These are phyloP conservation scores for Brassica incana DNA, from an alignment of 345 rosid species.

Conservation along the genomic window DNA sequence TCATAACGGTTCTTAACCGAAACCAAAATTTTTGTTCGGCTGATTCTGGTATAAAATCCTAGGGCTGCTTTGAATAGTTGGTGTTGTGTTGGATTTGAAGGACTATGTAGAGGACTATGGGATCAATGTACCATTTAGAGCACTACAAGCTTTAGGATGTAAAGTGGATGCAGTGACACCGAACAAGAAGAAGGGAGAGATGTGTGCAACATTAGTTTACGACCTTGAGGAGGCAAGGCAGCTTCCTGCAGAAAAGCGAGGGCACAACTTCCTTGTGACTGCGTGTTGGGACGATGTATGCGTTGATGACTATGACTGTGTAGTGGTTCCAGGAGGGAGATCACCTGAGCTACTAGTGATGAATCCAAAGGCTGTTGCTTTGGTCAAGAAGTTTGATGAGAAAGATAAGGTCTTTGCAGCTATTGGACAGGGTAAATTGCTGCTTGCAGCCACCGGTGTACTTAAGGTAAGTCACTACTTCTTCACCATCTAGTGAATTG, in stretches of 20 bases:
- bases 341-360: conserved; percentile 52
- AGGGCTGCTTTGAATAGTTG: not conserved
- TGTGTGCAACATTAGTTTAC: conserved; percentile 46
- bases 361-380: conserved; percentile 43
- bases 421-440: conserved; percentile 53
- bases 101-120: conserved; percentile 58
- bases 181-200: conserved; percentile 49
- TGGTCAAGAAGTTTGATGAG: conserved; percentile 44
- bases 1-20: not conserved
- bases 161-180: conserved; percentile 51
- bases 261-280: conserved; percentile 49
- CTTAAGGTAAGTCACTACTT: conserved; percentile 40
- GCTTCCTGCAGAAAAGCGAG: conserved; percentile 48
- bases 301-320: conserved; percentile 48
- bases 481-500: not conserved
- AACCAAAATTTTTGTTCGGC: not conserved
- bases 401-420: conserved; percentile 50
- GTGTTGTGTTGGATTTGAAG: conserved; percentile 29
- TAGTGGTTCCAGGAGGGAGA: conserved; percentile 55
- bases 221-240: conserved; percentile 48
- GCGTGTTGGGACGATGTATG: conserved; percentile 44
- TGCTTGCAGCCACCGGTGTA: conserved; percentile 46
- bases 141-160: conserved; percentile 53
- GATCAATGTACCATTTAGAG: conserved; percentile 51
- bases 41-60: not conserved